These are phyloP conservation scores for Colletotrichum sp. DNA, from an alignment of 2,329 filamentous ascomycete genomes.

Conservation along the genomic window DNA sequence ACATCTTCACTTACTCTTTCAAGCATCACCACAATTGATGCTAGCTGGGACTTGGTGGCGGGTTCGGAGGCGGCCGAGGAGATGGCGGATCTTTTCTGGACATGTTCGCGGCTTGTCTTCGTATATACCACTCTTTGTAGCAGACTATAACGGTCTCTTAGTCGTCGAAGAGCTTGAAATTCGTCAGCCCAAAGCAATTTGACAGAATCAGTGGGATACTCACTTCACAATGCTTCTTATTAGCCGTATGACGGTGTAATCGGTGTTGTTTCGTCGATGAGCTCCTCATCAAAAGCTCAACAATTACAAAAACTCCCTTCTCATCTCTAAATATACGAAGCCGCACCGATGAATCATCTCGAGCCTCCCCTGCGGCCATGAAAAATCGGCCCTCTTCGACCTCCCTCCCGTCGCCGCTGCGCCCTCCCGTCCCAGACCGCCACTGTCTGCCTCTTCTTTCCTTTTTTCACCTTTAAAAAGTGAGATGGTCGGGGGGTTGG, in stretches of 20 bases:
- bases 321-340: not conserved
- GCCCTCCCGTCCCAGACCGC: conserved; percentile 13
- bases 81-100: conserved; percentile 42
- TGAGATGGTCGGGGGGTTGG: not conserved
- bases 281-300: not conserved
- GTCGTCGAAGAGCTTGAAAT: not conserved
- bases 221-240: fast-evolving
- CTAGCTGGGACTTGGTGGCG: conserved; percentile 39
- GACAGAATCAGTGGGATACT: not conserved
- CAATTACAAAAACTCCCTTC: not conserved
- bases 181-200: not conserved
- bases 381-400: conserved; percentile 1
- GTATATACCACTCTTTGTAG: not conserved
- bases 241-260: fast-evolving
- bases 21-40: not conserved
- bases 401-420: conserved; percentile 1
- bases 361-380: not conserved
- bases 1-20: not conserved
- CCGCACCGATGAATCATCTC: not conserved
- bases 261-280: not conserved
- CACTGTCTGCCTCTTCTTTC: conserved; percentile 12
- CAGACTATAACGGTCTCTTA: no score
- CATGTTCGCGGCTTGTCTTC: conserved; percentile 22
- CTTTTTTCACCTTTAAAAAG: not conserved
- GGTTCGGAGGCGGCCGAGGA: conserved; percentile 38